Percentiles rank a stretch among this genome's conserved stretches.
phyloP scores from a whole-genome alignment of 495 filamentous ascomycete species.

The Antarctomyces pellizariae region DNA sequence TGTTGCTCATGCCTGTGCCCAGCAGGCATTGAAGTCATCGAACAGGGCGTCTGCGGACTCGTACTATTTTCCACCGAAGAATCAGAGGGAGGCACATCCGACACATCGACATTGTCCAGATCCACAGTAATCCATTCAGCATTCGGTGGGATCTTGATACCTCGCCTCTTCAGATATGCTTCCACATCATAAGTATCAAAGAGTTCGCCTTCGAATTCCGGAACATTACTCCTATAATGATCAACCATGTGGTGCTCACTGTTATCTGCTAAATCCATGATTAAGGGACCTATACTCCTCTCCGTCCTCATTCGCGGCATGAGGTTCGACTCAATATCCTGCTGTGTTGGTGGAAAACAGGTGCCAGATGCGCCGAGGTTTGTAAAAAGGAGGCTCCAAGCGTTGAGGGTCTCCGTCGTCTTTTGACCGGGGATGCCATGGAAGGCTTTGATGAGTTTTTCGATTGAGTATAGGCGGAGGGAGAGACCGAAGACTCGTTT shows the following conservation, averaged over 20 bases:
- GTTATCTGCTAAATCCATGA: constrained; percentile 5
- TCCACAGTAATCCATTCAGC: constrained; percentile 28
- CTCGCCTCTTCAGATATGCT: constrained; percentile 35
- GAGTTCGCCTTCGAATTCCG: constrained; percentile 42
- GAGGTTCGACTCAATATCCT: constrained; percentile 12
- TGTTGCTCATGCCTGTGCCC: constrained; percentile 2
- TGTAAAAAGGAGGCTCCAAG: constrained; percentile 38
- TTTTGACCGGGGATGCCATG: constrained; percentile 15
- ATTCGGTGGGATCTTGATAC: constrained; percentile 27
- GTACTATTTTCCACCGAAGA: too few relatives aligned
- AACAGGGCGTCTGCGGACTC: constrained; percentile 12
- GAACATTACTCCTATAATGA: constrained; percentile 19
- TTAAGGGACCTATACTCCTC: constrained; percentile 20
- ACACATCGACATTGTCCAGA: constrained; percentile 16
- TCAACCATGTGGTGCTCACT: constrained; percentile 12
- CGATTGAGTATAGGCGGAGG: constrained; percentile 25
- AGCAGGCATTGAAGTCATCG: too few relatives aligned
- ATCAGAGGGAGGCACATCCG: too few relatives aligned
- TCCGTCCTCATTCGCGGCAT: constrained; percentile 16
- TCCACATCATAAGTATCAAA: constrained; percentile 54
- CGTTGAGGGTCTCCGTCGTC: constrained; percentile 26
- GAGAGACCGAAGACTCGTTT: constrained; percentile 42
- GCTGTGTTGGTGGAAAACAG: constrained; percentile 24
- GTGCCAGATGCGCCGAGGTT: constrained; percentile 46
- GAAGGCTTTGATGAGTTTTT: constrained; percentile 19